Evolutionary conservation across 2,329 filamentous ascomycete species (phyloP), one percentile per base, ranked within the genome.

Genomic region (Aspergillus fijiensis): DNA sequence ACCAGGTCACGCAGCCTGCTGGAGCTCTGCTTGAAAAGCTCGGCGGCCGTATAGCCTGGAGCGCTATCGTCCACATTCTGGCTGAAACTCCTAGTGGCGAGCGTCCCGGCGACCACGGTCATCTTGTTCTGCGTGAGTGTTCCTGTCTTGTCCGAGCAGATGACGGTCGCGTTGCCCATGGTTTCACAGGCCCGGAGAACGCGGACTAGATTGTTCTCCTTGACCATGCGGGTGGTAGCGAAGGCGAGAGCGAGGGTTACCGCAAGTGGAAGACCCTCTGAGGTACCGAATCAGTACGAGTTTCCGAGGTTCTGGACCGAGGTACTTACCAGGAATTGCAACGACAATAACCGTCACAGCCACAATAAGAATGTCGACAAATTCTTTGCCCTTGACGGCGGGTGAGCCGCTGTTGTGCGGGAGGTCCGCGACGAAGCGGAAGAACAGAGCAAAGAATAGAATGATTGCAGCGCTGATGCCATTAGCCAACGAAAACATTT

Each of bases 391-490:
- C 78, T 96, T 96, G 56, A 87, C 75, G 2, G 90, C 87, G 3
- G 91, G 82, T 0, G 83, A 82, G 1, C 77, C 77, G 3, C 70
- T 64, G 60, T 85, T 81, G 19, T 75, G 78, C 57, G 76, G 82
- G 3, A 96, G 83, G 12, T 85, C 79, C 51, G 87, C 91, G 10
- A 95, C 80, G 72, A 96, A 97, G 69, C 92, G 85, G 78, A 96
- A 93, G 70, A 96, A 86, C 14, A 96, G 82, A 50, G 96, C 89
- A 51, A 94, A 82, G 77, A 97, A 96, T 51, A 96, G 81, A 14
- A 95, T 80, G 65, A 89, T 91, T 52, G 92, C 91, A 62, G 85
- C 80, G 51, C 76, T 77, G 39, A 29, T 47, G 21, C 7, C 39
- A 57, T 69, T 45, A 70, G 65, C 53, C n/a, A 54, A 7, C 16